A percentile compares a stretch with the other conserved stretches of the same genome.
Conservation (phyloP, 306 rosid species). For the Medicago arabica region DNA sequence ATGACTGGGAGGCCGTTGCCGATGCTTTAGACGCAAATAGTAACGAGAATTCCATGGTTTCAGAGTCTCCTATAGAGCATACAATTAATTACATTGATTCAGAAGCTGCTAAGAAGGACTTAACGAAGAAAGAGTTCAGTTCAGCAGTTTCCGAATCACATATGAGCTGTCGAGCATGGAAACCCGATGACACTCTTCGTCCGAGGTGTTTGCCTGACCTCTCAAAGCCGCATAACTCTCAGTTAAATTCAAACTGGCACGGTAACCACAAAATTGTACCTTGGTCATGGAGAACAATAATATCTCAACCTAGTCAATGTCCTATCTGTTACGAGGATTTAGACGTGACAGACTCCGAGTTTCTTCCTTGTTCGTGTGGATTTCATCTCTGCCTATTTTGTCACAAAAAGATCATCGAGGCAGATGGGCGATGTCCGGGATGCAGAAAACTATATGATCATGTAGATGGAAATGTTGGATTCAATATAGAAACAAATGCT, state of each 20-base stretch:
- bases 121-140: conserved; percentile 29
- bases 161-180: conserved; percentile 54
- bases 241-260: conserved; percentile 47
- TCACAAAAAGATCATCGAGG: conserved; percentile 67
- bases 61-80: conserved; percentile 36
- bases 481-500: conserved; percentile 44
- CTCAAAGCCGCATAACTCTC: conserved; percentile 50
- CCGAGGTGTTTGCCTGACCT: conserved; percentile 60
- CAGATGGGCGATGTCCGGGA: conserved; percentile 62
- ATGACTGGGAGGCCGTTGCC: conserved; percentile 72
- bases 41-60: conserved; percentile 13
- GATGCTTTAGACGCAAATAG: conserved; percentile 58
- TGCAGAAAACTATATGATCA: conserved; percentile 63
- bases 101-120: conserved; percentile 24
- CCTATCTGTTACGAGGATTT: conserved; percentile 73
- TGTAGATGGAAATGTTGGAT: conserved; percentile 45
- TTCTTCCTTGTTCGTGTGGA: conserved; percentile 69
- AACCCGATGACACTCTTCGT: conserved; percentile 58
- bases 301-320: conserved; percentile 54
- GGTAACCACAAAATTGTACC: conserved; percentile 44
- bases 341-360: conserved; percentile 60
- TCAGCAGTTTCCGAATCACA: conserved; percentile 35
- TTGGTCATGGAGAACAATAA: conserved; percentile 55
- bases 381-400: conserved; percentile 67
- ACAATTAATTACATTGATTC: conserved; percentile 19